These are phyloP conservation scores for Candida ulmi DNA, from an alignment of 805 yeast genomes.

Conservation along the genomic window DNA sequence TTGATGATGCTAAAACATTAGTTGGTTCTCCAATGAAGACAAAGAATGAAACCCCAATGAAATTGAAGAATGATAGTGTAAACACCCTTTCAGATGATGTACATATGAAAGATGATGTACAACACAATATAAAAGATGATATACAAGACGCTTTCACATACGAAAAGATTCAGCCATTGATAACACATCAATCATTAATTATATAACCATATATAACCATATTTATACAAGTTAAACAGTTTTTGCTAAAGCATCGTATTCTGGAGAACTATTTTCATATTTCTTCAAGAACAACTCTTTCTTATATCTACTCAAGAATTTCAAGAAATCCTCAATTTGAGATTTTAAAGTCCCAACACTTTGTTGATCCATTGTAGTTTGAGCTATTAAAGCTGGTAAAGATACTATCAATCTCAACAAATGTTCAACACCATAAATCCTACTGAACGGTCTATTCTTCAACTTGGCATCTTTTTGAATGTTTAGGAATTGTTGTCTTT, in stretches of 20 bases:
- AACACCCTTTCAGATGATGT: slow-evolving; percentile 8
- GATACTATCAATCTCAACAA: slow-evolving; percentile 69
- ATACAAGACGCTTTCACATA: slow-evolving; percentile 16
- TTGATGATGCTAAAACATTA: slow-evolving; percentile 9
- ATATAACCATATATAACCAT: no score
- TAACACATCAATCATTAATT: no score
- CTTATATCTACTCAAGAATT: slow-evolving; percentile 43
- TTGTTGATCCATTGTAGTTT: slow-evolving; percentile 76
- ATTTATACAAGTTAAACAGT: slow-evolving; percentile 3
- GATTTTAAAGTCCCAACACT: slow-evolving; percentile 51
- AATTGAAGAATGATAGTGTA: slow-evolving; percentile 10
- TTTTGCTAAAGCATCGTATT: slow-evolving; percentile 34
- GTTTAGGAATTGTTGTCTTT: slow-evolving; percentile 65
- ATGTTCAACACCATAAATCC: slow-evolving; percentile 78
- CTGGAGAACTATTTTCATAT: slow-evolving; percentile 48
- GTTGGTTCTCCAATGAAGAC: slow-evolving; percentile 10
- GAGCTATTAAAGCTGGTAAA: slow-evolving; percentile 77
- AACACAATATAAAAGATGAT: slow-evolving; percentile 4
- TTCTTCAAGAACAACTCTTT: slow-evolving; percentile 29
- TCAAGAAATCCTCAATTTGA: slow-evolving; percentile 49
- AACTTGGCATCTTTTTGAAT: slow-evolving; percentile 32
- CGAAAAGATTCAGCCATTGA: slow-evolving; percentile 15
- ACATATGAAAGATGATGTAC: slow-evolving; percentile 5
- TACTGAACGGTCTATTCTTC: slow-evolving; percentile 31
- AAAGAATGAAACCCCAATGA: slow-evolving; percentile 11